Evolutionary conservation across 2,329 filamentous ascomycete species (phyloP).

Genomic region (Aulographum hederae): DNA sequence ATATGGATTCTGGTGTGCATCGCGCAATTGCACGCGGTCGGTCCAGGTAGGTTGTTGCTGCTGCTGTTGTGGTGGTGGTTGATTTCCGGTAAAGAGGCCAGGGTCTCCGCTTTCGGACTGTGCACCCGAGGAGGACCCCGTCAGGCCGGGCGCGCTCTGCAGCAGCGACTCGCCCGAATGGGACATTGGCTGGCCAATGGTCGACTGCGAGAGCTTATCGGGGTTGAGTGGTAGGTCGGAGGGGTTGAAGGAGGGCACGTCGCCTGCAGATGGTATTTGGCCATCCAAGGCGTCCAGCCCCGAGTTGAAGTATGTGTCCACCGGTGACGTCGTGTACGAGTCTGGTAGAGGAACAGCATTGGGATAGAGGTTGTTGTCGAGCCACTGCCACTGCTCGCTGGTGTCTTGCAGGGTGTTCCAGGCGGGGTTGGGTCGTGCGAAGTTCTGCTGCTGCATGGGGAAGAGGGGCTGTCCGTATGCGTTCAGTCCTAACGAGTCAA

Average conservation of each 20-base stretch:
- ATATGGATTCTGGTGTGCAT: too few species aligned
- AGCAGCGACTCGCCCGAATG: slow-evolving; percentile 21
- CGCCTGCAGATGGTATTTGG: slow-evolving; percentile 17
- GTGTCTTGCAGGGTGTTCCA: neutral
- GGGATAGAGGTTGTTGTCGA: slow-evolving; percentile 1
- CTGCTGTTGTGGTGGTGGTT: too few species aligned
- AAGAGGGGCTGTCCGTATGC: neutral
- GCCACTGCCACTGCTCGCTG: slow-evolving; percentile 2
- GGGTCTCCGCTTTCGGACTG: slow-evolving; percentile 21
- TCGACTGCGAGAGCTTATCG: slow-evolving; percentile 17
- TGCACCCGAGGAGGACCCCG: slow-evolving; percentile 18
- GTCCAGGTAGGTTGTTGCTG: too few species aligned
- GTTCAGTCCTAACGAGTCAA: neutral
- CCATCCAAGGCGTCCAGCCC: slow-evolving; percentile 12
- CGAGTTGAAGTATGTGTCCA: too few species aligned
- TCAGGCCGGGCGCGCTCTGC: slow-evolving; percentile 19
- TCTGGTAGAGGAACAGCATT: slow-evolving; percentile 5
- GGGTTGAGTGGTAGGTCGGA: slow-evolving; percentile 20
- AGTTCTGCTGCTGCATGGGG: neutral
- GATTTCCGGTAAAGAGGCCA: neutral
- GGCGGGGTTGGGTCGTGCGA: neutral
- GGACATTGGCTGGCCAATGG: slow-evolving; percentile 17
- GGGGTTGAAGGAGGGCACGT: slow-evolving; percentile 18
- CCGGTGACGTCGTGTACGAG: slow-evolving; percentile 17
- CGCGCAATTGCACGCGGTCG: too few species aligned